These are phyloP conservation scores for Chaetomium cochliodes DNA, from an alignment of 495 filamentous ascomycete species.

Conservation along the genomic window DNA sequence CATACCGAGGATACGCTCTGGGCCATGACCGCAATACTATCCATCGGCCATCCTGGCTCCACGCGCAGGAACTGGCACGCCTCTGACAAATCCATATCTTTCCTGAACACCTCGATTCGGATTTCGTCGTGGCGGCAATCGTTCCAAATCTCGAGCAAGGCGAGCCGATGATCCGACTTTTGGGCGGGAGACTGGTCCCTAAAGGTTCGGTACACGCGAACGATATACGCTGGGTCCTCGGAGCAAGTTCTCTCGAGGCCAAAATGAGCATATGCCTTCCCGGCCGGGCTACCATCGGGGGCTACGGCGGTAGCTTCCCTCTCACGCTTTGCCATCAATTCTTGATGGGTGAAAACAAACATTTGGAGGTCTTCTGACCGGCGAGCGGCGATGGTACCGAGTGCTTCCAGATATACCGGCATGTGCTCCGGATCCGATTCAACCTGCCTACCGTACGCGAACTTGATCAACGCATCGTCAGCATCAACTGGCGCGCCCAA, in stretches of 20 bases:
- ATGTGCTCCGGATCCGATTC: conserved; percentile 20
- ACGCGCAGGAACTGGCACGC: conserved; percentile 25
- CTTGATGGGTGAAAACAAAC: conserved; percentile 25
- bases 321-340: conserved; percentile 9
- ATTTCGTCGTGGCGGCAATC: conserved; percentile 25
- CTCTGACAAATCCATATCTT: conserved; percentile 23
- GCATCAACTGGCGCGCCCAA: conserved; percentile 28
- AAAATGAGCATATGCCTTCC: conserved; percentile 30
- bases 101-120: conserved; percentile 18
- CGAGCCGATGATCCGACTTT: conserved; percentile 24
- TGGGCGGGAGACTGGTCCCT: conserved; percentile 29
- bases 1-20: conserved; percentile 19
- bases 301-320: neutral
- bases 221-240: conserved; percentile 15
- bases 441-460: conserved; percentile 33
- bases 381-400: conserved; percentile 23
- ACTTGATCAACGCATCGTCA: conserved; percentile 29
- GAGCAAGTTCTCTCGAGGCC: conserved; percentile 15
- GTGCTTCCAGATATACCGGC: conserved; percentile 25
- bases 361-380: conserved; percentile 30
- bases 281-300: neutral
- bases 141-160: conserved; percentile 30
- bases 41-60: conserved; percentile 24
- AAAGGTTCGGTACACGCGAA: conserved; percentile 28
- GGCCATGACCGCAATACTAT: conserved; percentile 25